phyloP scores from a whole-genome alignment of 225 moss, liverwort and hornwort genomes.

The Straminergon stramineum region DNA sequence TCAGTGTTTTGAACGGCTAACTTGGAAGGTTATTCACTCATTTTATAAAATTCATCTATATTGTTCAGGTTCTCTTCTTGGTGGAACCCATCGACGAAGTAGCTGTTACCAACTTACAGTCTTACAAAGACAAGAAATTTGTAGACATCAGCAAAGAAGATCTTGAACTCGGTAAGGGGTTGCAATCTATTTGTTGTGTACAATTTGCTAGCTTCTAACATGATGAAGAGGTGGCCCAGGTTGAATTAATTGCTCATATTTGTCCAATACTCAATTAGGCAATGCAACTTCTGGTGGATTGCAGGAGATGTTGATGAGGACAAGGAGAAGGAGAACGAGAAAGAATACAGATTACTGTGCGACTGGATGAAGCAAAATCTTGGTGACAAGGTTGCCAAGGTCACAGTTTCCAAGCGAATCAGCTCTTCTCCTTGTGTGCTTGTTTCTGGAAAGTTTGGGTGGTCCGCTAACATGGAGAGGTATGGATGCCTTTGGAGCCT shows the following conservation, averaged over 20 bases:
- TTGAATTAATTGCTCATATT: background rate
- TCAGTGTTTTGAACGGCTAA: background rate
- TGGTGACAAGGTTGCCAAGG: constrained; percentile 96
- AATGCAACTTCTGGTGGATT: background rate
- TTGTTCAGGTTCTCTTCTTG: constrained; percentile 78
- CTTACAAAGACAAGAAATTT: constrained; percentile 87
- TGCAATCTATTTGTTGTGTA: background rate
- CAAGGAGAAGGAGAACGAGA: constrained; percentile 80
- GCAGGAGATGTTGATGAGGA: constrained; percentile 67
- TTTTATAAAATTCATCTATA: background rate
- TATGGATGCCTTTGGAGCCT: background rate
- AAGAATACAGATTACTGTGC: constrained; percentile 68
- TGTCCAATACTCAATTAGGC: background rate
- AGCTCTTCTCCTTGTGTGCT: constrained; percentile 95
- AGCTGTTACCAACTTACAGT: constrained; percentile 72
- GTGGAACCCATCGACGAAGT: constrained; percentile 97
- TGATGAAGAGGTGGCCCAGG: background rate
- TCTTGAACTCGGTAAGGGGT: constrained; percentile 71
- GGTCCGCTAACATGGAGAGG: constrained; percentile 99
- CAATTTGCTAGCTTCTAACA: background rate
- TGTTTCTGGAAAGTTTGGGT: constrained; percentile 95
- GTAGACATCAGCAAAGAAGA: constrained; percentile 97
- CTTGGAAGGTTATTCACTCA: background rate
- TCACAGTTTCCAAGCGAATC: constrained; percentile 76
- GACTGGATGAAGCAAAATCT: constrained; percentile 98